Evolutionary conservation across 2,329 filamentous ascomycete species (phyloP), one percentile per base, ranked within the genome.

Genomic region (Metarhizium brunneum): DNA sequence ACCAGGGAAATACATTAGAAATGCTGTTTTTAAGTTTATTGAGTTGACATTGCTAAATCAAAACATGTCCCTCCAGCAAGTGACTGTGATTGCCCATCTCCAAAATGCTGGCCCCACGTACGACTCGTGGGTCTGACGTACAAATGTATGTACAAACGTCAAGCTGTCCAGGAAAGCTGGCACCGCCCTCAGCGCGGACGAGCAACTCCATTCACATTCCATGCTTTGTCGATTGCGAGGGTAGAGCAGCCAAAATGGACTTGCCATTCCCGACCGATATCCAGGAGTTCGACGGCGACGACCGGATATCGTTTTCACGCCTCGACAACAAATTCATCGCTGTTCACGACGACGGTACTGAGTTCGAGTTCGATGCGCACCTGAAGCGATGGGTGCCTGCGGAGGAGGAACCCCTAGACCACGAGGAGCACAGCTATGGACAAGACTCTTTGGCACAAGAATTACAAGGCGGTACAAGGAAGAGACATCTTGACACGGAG

Each of bases 281-380:
- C 14, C 78, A 81, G 56, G 80, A 87, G 50, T 95, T 95, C 68
- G 85, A 87, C 64, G 74, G 74, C 57, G 91, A 96, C 68, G 81
- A 88, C 32, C 87, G 92, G 63, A 88, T 96, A 65, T 92, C 90
- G 6, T 95, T 87, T 73, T 92, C 89, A n/a, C 88, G 83, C 67
- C 77, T 90, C 58, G 87, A 92, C 71, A 79, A 84, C 66, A 92
- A 90, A 68, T 92, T 86, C 73, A 82, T 94, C 54, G 83, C 94
- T 7, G 91, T 95, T 59, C 87, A 89, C 56, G 88, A 91, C 50
- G 85, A 94, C 67, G 90, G 90, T 53, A 81, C 84, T 58, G 92
- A 96, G 69, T 95, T 86, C 73, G 88, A 92, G 68, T 96, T 87
- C 73, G 85, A 95, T 70, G 72, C 80, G 52, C 78, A 77, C 52